Conservation (phyloP, 768 basidiomycete genomes). For the Neoboletus brunneissimus region DNA sequence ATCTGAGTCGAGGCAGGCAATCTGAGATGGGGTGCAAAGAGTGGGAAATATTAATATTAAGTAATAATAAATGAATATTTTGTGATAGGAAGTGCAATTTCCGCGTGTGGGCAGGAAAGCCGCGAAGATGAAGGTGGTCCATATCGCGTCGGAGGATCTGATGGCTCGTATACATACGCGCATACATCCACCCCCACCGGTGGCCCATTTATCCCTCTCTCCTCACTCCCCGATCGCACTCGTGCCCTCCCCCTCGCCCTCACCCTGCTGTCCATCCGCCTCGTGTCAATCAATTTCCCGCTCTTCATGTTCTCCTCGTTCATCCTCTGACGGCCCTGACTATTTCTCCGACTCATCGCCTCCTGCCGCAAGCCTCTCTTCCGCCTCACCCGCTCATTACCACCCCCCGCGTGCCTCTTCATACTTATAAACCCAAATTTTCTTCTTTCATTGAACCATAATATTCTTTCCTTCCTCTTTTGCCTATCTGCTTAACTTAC, state of each 20-base stretch:
- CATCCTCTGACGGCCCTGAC: slow-evolving; percentile 41
- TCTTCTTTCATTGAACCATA: slow-evolving; percentile 45
- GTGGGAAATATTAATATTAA: not conserved
- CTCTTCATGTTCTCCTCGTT: slow-evolving; percentile 52
- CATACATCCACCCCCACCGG: slow-evolving; percentile 25
- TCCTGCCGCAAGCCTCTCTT: slow-evolving; percentile 35
- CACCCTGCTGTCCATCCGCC: slow-evolving; percentile 41
- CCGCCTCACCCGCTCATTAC: slow-evolving; percentile 38
- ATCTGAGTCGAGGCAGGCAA: slow-evolving; percentile 1
- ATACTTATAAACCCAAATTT: slow-evolving; percentile 54
- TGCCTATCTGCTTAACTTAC: slow-evolving; percentile 55
- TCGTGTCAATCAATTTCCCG: slow-evolving; percentile 43
- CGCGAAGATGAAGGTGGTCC: slow-evolving; percentile 25
- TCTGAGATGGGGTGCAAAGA: not conserved
- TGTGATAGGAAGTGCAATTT: slow-evolving; percentile 14
- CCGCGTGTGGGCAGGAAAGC: slow-evolving; percentile 21
- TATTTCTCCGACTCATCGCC: slow-evolving; percentile 38
- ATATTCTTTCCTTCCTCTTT: slow-evolving; percentile 47
- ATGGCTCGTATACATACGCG: not conserved
- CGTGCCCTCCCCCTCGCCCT: slow-evolving; percentile 34
- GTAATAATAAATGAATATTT: not conserved
- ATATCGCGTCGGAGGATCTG: slow-evolving; percentile 18
- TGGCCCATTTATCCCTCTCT: slow-evolving; percentile 28
- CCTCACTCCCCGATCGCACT: slow-evolving; percentile 22
- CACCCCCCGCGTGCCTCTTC: slow-evolving; percentile 45